Evolutionary conservation across 768 basidiomycete species (phyloP).

Genomic region (Boletales sp.): DNA sequence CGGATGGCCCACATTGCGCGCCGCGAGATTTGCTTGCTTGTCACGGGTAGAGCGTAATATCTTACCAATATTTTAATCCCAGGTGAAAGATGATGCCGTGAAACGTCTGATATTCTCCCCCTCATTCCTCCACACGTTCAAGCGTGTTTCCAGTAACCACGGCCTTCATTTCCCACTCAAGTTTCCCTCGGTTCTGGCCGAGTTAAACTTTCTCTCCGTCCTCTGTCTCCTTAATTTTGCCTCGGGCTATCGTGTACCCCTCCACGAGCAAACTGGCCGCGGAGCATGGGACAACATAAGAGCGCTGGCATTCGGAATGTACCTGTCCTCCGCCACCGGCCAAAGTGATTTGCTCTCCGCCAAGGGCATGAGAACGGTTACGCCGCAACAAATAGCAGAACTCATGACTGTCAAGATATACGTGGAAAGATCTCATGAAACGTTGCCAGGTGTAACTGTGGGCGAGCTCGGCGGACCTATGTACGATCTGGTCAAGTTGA

Average conservation of each 20-base stretch:
- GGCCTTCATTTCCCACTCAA: constrained; percentile 77
- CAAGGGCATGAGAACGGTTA: constrained; percentile 56
- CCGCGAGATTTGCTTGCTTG: neutral
- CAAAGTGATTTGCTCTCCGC: constrained; percentile 61
- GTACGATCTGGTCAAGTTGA: constrained; percentile 66
- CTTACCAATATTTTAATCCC: constrained; percentile 11
- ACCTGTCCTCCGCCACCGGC: constrained; percentile 58
- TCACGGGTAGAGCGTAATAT: neutral
- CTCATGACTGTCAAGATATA: constrained; percentile 70
- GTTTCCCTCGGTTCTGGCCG: constrained; percentile 67
- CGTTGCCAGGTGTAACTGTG: constrained; percentile 64
- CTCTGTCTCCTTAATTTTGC: constrained; percentile 81
- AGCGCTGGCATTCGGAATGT: constrained; percentile 68
- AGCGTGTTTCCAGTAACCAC: constrained; percentile 58
- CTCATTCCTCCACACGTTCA: constrained; percentile 59
- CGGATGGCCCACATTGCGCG: neutral
- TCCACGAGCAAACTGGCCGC: constrained; percentile 69
- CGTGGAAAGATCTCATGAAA: constrained; percentile 65
- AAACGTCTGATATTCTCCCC: constrained; percentile 60
- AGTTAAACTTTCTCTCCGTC: constrained; percentile 78
- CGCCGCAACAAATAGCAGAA: constrained; percentile 59
- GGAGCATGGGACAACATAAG: constrained; percentile 85
- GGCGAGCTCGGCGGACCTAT: constrained; percentile 75
- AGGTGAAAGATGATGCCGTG: constrained; percentile 61
- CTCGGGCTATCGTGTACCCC: constrained; percentile 72